phyloP scores from a whole-genome alignment of 78 protist species.

The Dictyostelium brefeldianum region DNA sequence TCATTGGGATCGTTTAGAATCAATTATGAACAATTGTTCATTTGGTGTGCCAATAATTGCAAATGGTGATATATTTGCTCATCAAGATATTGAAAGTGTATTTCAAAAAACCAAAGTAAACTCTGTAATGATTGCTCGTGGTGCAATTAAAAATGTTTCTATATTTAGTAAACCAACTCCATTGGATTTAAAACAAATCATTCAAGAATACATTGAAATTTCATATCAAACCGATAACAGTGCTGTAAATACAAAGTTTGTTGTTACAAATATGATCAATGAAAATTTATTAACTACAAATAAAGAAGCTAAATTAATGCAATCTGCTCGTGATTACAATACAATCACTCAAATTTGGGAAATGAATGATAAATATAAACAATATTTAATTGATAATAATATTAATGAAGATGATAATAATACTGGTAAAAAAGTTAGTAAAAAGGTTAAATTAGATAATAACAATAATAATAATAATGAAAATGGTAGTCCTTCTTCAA shows the following conservation, averaged over 20 bases:
- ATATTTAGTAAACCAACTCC: conserved; percentile 28
- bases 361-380: background rate
- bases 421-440: too few species aligned
- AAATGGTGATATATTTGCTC: conserved; percentile 69
- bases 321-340: conserved; percentile 12
- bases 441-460: background rate
- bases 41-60: conserved; percentile 81
- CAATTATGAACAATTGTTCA: conserved; percentile 33
- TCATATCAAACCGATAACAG: conserved; percentile 12
- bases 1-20: conserved; percentile 67
- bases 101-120: conserved; percentile 22
- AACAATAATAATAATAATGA: too few species aligned
- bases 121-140: conserved; percentile 83
- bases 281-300: conserved; percentile 6
- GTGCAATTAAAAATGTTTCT: conserved; percentile 61
- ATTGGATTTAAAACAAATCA: background rate
- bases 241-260: conserved; percentile 34
- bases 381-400: background rate
- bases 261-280: conserved; percentile 15
- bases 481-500: too few species aligned
- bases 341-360: conserved; percentile 13
- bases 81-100: conserved; percentile 45
- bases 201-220: conserved; percentile 23
- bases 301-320: conserved; percentile 8
- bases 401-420: background rate